Evolutionary conservation across 352 stramenopile species (phyloP).

Genomic region (Peronospora destructor): DNA sequence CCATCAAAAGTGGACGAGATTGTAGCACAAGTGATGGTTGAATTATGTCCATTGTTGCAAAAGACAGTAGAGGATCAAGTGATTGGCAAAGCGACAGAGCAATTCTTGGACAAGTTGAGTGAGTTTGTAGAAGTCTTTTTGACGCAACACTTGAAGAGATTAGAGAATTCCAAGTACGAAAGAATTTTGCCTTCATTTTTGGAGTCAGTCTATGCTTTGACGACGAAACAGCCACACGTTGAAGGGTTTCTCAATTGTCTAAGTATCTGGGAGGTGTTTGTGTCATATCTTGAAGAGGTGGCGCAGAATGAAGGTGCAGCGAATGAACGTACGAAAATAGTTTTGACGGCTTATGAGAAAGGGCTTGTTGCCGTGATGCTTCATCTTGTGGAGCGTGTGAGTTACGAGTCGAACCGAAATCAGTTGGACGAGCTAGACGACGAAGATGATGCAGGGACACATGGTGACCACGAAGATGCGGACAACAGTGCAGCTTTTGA

Average conservation of each 20-base stretch:
- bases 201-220: slow-evolving; percentile 54
- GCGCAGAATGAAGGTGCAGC: slow-evolving; percentile 60
- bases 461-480: slow-evolving; percentile 33
- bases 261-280: slow-evolving; percentile 77
- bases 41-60: slow-evolving; percentile 53
- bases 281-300: slow-evolving; percentile 73
- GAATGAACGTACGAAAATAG: slow-evolving; percentile 39
- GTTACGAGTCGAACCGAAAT: slow-evolving; percentile 53
- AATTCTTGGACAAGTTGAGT: slow-evolving; percentile 71
- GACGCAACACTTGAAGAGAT: slow-evolving; percentile 63
- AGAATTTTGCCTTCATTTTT: slow-evolving; percentile 47
- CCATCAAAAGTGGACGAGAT: slow-evolving; percentile 36
- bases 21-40: slow-evolving; percentile 48
- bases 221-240: slow-evolving; percentile 62
- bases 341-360: slow-evolving; percentile 62
- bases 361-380: slow-evolving; percentile 70
- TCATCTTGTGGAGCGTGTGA: slow-evolving; percentile 64
- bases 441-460: slow-evolving; percentile 29
- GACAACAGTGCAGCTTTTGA: slow-evolving; percentile 34
- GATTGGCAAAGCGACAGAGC: slow-evolving; percentile 38
- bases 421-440: slow-evolving; percentile 61
- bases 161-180: slow-evolving; percentile 51
- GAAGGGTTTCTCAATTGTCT: slow-evolving; percentile 74
- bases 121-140: slow-evolving; percentile 70
- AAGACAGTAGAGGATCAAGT: slow-evolving; percentile 51